Evolutionary conservation across 352 stramenopile genomes (phyloP).

Genomic region (Phytophthora hybrid): DNA sequence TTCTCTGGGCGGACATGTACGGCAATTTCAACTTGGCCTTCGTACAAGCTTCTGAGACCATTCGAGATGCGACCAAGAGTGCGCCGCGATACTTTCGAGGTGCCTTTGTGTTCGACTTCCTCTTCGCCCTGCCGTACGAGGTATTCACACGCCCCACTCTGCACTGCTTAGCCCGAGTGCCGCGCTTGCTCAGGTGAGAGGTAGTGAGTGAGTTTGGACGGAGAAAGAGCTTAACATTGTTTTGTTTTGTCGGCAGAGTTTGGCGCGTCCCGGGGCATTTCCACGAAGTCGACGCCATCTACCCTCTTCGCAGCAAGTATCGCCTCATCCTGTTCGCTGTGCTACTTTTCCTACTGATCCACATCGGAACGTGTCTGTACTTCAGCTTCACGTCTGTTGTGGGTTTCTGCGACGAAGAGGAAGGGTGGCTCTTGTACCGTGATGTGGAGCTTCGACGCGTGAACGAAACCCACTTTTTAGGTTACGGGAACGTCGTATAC

Average conservation of each 20-base stretch:
- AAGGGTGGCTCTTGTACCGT: conserved; percentile 38
- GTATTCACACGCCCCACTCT: conserved; percentile 21
- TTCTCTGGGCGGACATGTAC: conserved; percentile 59
- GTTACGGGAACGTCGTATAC: conserved; percentile 11
- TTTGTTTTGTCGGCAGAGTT: conserved; percentile 20
- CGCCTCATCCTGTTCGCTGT: conserved; percentile 30
- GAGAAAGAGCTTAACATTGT: not conserved
- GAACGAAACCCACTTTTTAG: conserved; percentile 22
- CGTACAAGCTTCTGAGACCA: conserved; percentile 37
- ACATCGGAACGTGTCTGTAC: conserved; percentile 45
- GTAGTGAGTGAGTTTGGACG: not conserved
- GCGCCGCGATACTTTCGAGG: conserved; percentile 37
- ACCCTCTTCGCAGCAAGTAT: conserved; percentile 24
- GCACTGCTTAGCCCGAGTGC: conserved; percentile 25
- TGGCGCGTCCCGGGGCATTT: conserved; percentile 44
- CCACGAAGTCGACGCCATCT: conserved; percentile 38
- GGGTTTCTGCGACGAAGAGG: conserved; percentile 35
- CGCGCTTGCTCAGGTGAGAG: conserved; percentile 29
- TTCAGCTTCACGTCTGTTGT: conserved; percentile 44
- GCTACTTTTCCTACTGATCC: conserved; percentile 40
- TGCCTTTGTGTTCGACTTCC: conserved; percentile 42
- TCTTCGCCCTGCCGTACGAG: conserved; percentile 50
- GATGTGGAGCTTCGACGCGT: conserved; percentile 37
- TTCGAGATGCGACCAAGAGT: conserved; percentile 37
- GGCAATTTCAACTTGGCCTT: conserved; percentile 49